Percentiles rank a stretch among this genome's conserved stretches.
Evolutionary conservation across 2,329 filamentous ascomycete genomes (phyloP).

Genomic region (Verticillium zaregamsianum): DNA sequence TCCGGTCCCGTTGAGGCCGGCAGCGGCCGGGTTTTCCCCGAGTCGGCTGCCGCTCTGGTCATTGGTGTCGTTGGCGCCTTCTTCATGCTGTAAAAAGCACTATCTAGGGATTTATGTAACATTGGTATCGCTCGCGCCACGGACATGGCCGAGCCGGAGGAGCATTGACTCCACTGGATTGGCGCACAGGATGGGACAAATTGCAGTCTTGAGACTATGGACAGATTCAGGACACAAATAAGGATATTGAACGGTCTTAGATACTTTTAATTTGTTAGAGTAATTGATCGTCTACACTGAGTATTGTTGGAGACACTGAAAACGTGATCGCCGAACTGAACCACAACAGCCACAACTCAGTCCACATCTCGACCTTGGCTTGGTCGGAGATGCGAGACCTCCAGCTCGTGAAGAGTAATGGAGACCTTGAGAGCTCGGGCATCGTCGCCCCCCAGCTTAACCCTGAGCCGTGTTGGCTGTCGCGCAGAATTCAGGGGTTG

Average conservation of each 20-base stretch:
- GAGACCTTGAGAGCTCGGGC: too few relatives aligned
- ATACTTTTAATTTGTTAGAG: neutral
- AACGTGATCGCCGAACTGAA: too few relatives aligned
- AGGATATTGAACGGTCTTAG: neutral
- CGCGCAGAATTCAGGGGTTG: too few relatives aligned
- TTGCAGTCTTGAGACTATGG: neutral
- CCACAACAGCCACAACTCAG: too few relatives aligned
- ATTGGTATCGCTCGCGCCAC: neutral
- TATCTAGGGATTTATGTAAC: neutral
- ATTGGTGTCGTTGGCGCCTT: constrained; percentile 27
- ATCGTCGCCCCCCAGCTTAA: too few relatives aligned
- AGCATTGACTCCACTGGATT: neutral
- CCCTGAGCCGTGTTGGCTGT: too few relatives aligned
- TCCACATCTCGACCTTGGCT: too few relatives aligned
- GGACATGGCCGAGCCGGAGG: neutral
- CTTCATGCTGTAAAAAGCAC: constrained; percentile 26
- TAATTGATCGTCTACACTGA: neutral
- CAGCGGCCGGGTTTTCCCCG: constrained; percentile 21
- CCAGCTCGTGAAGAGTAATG: too few relatives aligned
- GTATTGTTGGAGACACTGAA: too few relatives aligned
- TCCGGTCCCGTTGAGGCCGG: neutral
- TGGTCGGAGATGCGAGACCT: too few relatives aligned
- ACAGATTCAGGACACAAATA: neutral
- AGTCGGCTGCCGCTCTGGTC: constrained; percentile 28
- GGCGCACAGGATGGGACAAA: neutral